A percentile compares a stretch with the other conserved stretches of the same genome.
phyloP scores from a whole-genome alignment of 169 alveolate genomes.

The Eimeria mitis region DNA sequence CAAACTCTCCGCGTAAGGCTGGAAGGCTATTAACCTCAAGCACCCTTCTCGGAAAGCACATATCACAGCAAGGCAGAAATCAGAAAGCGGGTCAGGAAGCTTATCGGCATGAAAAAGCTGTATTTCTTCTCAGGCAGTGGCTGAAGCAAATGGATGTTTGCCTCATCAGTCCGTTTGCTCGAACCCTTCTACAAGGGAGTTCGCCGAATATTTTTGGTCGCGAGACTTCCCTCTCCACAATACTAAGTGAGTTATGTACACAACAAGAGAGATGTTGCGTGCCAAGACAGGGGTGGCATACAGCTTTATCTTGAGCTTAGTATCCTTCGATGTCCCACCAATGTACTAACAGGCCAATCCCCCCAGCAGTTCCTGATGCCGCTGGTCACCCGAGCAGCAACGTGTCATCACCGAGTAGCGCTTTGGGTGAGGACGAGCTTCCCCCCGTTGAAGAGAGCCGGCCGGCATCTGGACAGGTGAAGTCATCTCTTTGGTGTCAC shows the following conservation, averaged over 20 bases:
- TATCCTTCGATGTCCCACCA: neutral
- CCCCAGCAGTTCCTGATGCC: neutral
- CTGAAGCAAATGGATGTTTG: slow-evolving; percentile 31
- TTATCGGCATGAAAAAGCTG: neutral
- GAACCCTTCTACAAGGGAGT: neutral
- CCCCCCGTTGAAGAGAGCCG: neutral
- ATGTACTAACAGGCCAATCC: neutral
- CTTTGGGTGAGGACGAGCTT: neutral
- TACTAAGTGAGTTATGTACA: slow-evolving; percentile 1
- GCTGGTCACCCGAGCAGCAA: neutral
- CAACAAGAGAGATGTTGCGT: neutral
- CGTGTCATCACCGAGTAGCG: neutral
- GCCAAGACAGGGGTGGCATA: neutral
- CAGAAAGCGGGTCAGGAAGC: neutral
- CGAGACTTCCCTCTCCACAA: slow-evolving; percentile 8
- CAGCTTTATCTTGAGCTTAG: neutral
- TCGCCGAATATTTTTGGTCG: slow-evolving; percentile 29
- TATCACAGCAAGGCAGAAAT: neutral
- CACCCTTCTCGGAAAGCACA: neutral
- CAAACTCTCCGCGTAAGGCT: slow-evolving; percentile 27
- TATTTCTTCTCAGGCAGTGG: slow-evolving; percentile 33
- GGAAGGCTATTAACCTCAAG: neutral
- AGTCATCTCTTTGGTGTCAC: neutral
- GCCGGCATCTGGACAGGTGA: slow-evolving; percentile 52
- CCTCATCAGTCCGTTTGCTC: neutral